Evolutionary conservation across 192 early-diverging fungal species (phyloP).

Genomic region (Podila clonocystis): DNA sequence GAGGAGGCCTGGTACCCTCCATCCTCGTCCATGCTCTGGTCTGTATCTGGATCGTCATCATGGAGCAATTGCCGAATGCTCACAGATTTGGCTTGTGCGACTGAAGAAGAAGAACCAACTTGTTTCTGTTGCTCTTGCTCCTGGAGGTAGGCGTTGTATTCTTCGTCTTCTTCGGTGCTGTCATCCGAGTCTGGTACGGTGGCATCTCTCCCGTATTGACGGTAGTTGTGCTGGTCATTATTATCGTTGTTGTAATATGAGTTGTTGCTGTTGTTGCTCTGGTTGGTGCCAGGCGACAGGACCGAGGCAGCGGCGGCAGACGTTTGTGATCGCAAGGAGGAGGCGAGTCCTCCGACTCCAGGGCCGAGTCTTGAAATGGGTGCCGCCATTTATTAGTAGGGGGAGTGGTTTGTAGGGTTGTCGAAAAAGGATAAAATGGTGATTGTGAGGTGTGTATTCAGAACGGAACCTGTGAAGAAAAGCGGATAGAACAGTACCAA

Average conservation of each 20-base stretch:
- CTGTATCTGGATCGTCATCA: conserved; percentile 11
- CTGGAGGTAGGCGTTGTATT: conserved; percentile 36
- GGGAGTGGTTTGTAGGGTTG: not conserved
- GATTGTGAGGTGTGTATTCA: not conserved
- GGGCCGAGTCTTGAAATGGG: conserved; percentile 19
- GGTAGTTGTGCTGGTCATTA: not conserved
- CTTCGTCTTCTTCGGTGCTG: conserved; percentile 49
- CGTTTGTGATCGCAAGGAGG: conserved; percentile 31
- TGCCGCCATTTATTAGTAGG: conserved; percentile 12
- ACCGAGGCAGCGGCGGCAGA: not conserved
- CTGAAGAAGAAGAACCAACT: not conserved
- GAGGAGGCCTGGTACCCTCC: not conserved
- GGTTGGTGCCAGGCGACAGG: not conserved
- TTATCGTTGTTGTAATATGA: conserved; percentile 4
- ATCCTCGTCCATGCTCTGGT: conserved; percentile 15
- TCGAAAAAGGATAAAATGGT: not conserved
- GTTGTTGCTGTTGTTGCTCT: conserved; percentile 2
- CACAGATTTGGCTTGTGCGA: conserved; percentile 3
- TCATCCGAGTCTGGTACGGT: conserved; percentile 35
- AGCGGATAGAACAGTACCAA: not conserved
- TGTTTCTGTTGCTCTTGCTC: conserved; percentile 24
- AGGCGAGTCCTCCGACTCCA: conserved; percentile 42
- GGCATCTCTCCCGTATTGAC: conserved; percentile 12
- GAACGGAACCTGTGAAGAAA: not conserved
- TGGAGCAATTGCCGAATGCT: conserved; percentile 9